Evolutionary conservation across 1,139 yeast genomes (phyloP).

Genomic region (Kazachstania sp.): DNA sequence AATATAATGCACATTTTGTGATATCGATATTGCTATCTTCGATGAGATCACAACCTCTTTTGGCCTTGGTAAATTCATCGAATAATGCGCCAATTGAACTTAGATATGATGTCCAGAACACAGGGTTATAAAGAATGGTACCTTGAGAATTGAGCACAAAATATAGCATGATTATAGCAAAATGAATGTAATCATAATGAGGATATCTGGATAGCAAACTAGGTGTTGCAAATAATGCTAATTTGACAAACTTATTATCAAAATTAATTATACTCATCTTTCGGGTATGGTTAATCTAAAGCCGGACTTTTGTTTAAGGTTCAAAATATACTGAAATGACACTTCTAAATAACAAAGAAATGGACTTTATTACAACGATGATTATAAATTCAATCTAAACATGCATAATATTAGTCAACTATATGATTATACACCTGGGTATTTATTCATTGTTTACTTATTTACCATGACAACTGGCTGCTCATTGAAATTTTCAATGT

Average conservation of each 20-base stretch:
- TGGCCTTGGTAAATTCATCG: neutral
- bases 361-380: too few relatives aligned
- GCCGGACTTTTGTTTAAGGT: too few relatives aligned
- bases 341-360: too few relatives aligned
- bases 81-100: neutral
- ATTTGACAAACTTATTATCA: neutral
- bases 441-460: too few relatives aligned
- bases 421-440: too few relatives aligned
- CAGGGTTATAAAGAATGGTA: neutral
- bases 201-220: neutral
- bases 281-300: too few relatives aligned
- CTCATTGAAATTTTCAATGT: too few relatives aligned
- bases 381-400: too few relatives aligned
- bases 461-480: too few relatives aligned
- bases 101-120: constrained; percentile 1
- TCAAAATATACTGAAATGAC: too few relatives aligned
- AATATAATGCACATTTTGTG: neutral
- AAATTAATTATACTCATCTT: neutral
- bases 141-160: neutral
- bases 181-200: constrained; percentile 1
- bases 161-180: neutral
- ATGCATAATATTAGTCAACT: too few relatives aligned
- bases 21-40: neutral
- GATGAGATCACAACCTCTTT: neutral
- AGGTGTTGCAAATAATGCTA: neutral